These are phyloP conservation scores for Cardiospermum halicacabum DNA, from an alignment of 345 rosid species.

Conservation along the genomic window DNA sequence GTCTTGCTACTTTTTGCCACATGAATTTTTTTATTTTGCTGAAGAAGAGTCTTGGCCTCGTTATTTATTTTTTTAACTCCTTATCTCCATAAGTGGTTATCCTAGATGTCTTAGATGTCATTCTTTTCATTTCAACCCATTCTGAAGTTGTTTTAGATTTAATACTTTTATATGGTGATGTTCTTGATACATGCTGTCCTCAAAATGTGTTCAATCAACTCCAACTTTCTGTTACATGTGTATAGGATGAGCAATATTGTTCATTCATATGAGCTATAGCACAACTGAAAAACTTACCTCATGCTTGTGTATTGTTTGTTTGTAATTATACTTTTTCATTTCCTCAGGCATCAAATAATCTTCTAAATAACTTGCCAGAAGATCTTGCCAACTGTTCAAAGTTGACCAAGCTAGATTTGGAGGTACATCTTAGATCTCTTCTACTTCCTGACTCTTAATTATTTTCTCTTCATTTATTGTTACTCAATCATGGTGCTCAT, in stretches of 20 bases:
- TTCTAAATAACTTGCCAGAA: conserved; percentile 56
- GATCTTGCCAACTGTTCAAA: conserved; percentile 67
- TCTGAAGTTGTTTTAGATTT: not conserved
- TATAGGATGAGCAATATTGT: not conserved
- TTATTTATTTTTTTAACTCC: too few species aligned
- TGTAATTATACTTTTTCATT: conserved; percentile 7
- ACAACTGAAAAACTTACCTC: not conserved
- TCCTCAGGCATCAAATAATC: conserved; percentile 75
- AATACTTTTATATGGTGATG: not conserved
- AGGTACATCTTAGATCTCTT: conserved; percentile 42
- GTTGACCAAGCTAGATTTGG: conserved; percentile 70
- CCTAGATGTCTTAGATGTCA: not conserved
- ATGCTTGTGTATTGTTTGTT: not conserved
- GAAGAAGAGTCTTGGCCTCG: not conserved
- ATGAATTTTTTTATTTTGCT: not conserved
- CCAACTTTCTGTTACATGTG: not conserved
- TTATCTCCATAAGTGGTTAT: not conserved
- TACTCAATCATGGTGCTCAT: not conserved
- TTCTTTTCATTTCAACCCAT: not conserved
- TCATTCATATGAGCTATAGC: not conserved
- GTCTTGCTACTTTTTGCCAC: not conserved
- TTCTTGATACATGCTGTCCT: not conserved
- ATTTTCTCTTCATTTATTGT: not conserved
- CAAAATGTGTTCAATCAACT: not conserved
- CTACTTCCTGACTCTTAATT: not conserved